phyloP scores from a whole-genome alignment of 1,139 yeast species.

The Sporopachydermia cereana region DNA sequence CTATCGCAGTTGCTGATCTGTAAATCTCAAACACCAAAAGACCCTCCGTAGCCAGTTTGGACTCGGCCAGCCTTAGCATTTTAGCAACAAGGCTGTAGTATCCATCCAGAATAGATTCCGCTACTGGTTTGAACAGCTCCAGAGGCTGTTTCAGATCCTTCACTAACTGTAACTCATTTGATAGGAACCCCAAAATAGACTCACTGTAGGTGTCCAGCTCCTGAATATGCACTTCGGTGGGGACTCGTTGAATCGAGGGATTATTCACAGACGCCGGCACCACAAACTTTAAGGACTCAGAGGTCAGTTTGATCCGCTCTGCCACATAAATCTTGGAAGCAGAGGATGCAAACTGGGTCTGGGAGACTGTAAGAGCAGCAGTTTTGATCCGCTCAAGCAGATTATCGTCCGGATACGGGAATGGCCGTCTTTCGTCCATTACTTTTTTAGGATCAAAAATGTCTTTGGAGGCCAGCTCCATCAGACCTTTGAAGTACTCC shows the following conservation, averaged over 20 bases:
- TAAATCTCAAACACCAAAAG: constrained; percentile 37
- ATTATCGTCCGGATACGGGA: constrained; percentile 5
- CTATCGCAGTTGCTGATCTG: constrained; percentile 20
- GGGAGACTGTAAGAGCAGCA: not conserved
- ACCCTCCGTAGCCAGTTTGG: constrained; percentile 28
- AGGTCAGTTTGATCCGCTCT: not conserved
- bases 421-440: constrained; percentile 4
- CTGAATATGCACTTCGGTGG: not conserved
- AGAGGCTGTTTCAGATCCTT: constrained; percentile 1
- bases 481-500: not conserved
- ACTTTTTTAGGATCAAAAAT: constrained; percentile 5
- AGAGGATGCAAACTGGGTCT: not conserved
- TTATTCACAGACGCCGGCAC: not conserved
- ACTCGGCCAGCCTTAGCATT: constrained; percentile 19
- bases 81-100: not conserved
- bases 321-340: not conserved
- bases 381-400: not conserved
- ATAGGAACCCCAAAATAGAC: constrained; percentile 5
- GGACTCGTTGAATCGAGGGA: not conserved
- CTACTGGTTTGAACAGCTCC: not conserved
- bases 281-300: not conserved
- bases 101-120: not conserved
- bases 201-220: constrained; percentile 2
- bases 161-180: not conserved
- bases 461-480: constrained; percentile 1